Conservation (phyloP, 441 rosid genomes). For the Pelargonium citronellum region DNA sequence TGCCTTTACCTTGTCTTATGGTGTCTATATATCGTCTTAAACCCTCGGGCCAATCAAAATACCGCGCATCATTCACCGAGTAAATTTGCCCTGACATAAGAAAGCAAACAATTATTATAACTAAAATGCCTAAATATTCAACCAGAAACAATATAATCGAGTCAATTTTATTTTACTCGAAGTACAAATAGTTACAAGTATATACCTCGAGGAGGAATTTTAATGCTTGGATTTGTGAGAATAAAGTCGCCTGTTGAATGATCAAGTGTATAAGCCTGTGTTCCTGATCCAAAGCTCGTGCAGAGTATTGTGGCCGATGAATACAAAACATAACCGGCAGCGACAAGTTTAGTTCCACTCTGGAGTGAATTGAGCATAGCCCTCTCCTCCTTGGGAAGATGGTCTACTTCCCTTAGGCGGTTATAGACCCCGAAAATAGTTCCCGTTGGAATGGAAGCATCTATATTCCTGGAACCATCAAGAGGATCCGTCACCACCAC, state of each 20-base stretch:
- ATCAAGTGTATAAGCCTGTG: conserved; percentile 83
- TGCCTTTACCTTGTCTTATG: conserved; percentile 81
- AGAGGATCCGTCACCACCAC: conserved; percentile 89
- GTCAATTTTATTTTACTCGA: not conserved
- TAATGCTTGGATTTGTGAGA: conserved; percentile 65
- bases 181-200: not conserved
- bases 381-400: conserved; percentile 61
- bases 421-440: conserved; percentile 76
- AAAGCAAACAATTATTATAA: conserved; percentile 4
- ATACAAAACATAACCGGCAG: conserved; percentile 80
- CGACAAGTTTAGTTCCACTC: conserved; percentile 68
- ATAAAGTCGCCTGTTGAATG: conserved; percentile 80
- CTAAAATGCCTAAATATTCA: conserved; percentile 1
- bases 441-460: conserved; percentile 91
- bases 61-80: conserved; percentile 87
- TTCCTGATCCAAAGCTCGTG: conserved; percentile 76
- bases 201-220: conserved; percentile 79
- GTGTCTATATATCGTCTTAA: conserved; percentile 72
- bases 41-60: conserved; percentile 93
- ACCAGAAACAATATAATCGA: not conserved
- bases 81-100: conserved; percentile 75
- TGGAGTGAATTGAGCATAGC: conserved; percentile 71
- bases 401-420: conserved; percentile 69
- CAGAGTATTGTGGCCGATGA: conserved; percentile 88
- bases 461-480: conserved; percentile 88